Evolutionary conservation across 2,329 filamentous ascomycete genomes (phyloP).

Genomic region (Exophiala sp.): DNA sequence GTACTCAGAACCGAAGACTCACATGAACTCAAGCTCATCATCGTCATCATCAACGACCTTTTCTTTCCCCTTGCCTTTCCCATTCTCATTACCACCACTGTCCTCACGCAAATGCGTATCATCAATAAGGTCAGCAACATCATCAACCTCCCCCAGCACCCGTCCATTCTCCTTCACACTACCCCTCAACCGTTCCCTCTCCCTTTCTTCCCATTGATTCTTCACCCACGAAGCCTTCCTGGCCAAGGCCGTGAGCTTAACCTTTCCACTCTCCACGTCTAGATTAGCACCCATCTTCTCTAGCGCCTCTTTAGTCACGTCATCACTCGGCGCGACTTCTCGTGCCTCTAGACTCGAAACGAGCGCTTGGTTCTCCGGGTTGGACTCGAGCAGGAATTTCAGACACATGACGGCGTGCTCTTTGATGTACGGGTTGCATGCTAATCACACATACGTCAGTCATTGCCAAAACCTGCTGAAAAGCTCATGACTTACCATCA

Average conservation of each 20-base stretch:
- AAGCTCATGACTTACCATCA: conserved; percentile 63
- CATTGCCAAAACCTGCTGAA: not conserved
- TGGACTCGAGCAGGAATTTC: conserved; percentile 63
- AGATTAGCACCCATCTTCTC: conserved; percentile 43
- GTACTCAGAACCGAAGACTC: not conserved
- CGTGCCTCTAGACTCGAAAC: conserved; percentile 47
- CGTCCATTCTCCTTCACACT: not conserved
- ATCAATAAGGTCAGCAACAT: conserved; percentile 1
- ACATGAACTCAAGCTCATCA: conserved; percentile 4
- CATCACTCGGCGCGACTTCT: conserved; percentile 36
- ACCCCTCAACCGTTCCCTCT: not conserved
- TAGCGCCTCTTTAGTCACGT: conserved; percentile 38
- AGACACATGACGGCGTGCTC: conserved; percentile 85
- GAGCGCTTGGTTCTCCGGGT: conserved; percentile 52
- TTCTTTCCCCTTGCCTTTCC: conserved; percentile 14
- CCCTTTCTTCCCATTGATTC: not conserved
- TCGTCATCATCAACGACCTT: not conserved
- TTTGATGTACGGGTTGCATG: conserved; percentile 78
- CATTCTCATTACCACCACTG: not conserved
- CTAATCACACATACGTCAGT: conserved; percentile 3
- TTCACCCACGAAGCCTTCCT: not conserved
- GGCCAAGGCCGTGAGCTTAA: conserved; percentile 2
- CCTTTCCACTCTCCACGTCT: conserved; percentile 42
- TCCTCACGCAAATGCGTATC: conserved; percentile 2
- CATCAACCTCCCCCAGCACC: not conserved